Evolutionary conservation across 805 yeast species (phyloP), one percentile per base, ranked within the genome.

Genomic region (Priceomyces fermenticarens): DNA sequence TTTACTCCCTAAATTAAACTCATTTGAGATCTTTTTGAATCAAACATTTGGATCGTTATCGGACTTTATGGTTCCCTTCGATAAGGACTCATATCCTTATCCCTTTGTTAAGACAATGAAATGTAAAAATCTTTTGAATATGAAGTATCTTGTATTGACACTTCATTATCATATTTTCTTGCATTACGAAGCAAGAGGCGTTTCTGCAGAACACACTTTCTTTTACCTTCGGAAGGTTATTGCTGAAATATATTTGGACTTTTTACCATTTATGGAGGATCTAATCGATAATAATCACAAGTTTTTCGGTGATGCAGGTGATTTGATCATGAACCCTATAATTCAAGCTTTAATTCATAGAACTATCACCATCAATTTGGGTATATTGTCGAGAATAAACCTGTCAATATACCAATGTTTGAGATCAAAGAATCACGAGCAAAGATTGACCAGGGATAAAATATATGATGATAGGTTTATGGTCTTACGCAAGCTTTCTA

Each of bases 241-340:
- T 23, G 33, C 68, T 1, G 51, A 50, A 3, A 23, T 52, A 9
- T 42, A 55, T 11, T 46, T 60, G 11, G 71, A 66, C 28, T 49
- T 72, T 11, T 32, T 62, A 2, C 66, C 70, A 11, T 52, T 60
- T 4, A 55, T 60, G 29, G 43, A 55, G 42, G 59, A 62, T 17
- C 42, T 73, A 23, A 51, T 68, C 15, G 48, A 47, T 28, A 60
- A 64, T 38, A 57, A 64, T 41, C 45, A 53, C 2, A 32, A 47
- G 1, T 65, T 67, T 48, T 75, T 77, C 51, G 78, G 73, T 2
- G 49, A 54, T 1, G 70, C 72, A 0, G 64, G 71, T 2, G 75
- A 66, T 34, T 57, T 65, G 36, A 51, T 69, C 8, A 37, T 78
- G 26, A 75, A 67, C 40, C 79, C 81, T 14, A 32, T 56, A 3